phyloP scores from a whole-genome alignment of 169 alveolate species.

The Plasmodium cynomolgi region DNA sequence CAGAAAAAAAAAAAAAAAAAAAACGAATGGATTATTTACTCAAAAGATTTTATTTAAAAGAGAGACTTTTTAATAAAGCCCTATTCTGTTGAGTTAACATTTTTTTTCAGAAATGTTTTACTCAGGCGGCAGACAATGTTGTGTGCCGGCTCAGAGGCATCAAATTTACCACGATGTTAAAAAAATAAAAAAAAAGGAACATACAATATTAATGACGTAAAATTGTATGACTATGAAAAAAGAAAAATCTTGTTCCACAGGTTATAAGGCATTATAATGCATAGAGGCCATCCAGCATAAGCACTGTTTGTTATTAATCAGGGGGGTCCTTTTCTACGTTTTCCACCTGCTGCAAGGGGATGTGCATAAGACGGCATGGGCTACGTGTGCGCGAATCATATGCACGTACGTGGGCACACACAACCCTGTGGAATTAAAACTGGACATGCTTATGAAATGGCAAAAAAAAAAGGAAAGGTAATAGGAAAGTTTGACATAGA shows the following conservation, averaged over 20 bases:
- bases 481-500: background rate
- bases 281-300: background rate
- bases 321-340: slow-evolving; percentile 17
- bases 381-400: background rate
- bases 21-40: background rate
- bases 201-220: background rate
- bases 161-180: background rate
- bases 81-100: background rate
- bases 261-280: background rate
- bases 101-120: background rate
- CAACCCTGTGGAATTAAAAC: background rate
- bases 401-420: background rate
- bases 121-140: background rate
- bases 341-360: slow-evolving; percentile 18
- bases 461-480: background rate
- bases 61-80: background rate
- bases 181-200: background rate
- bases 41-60: background rate
- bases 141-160: background rate
- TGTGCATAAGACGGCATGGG: background rate
- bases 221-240: background rate
- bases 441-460: background rate
- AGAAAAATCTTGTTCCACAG: background rate
- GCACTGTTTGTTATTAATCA: background rate
- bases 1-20: background rate